Percentiles rank a stretch among this genome's conserved stretches.
Conservation (phyloP, 768 basidiomycete genomes). For the Leccinum obscurum region DNA sequence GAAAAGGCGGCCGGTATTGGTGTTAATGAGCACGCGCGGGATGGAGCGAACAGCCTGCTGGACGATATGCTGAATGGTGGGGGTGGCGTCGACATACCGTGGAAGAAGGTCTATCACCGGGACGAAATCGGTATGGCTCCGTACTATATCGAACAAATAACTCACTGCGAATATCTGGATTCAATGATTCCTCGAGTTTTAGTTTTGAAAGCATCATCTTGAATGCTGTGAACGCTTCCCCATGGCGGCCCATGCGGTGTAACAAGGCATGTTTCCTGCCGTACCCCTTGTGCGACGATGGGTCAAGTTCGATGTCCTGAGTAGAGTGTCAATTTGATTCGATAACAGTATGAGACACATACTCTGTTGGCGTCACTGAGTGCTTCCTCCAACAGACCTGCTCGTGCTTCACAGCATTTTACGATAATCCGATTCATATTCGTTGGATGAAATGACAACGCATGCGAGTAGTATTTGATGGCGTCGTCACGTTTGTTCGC, state of each 20-base stretch:
- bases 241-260: background rate
- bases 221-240: background rate
- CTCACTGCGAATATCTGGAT: background rate
- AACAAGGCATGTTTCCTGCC: background rate
- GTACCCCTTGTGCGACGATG: background rate
- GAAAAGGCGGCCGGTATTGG: background rate
- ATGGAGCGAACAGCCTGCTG: background rate
- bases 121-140: background rate
- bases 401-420: background rate
- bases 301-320: background rate
- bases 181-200: background rate
- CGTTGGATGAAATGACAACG: background rate
- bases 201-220: background rate
- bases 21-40: background rate
- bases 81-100: background rate
- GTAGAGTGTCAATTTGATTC: background rate
- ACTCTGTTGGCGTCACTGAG: background rate
- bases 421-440: background rate
- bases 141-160: background rate
- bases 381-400: too few relatives aligned
- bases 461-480: background rate
- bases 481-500: background rate
- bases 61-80: background rate
- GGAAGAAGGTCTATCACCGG: background rate
- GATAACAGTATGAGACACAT: background rate